Base-by-base conservation (phyloP, 257 asterid genomes). In the Solanum infundibuliforme region DNA sequence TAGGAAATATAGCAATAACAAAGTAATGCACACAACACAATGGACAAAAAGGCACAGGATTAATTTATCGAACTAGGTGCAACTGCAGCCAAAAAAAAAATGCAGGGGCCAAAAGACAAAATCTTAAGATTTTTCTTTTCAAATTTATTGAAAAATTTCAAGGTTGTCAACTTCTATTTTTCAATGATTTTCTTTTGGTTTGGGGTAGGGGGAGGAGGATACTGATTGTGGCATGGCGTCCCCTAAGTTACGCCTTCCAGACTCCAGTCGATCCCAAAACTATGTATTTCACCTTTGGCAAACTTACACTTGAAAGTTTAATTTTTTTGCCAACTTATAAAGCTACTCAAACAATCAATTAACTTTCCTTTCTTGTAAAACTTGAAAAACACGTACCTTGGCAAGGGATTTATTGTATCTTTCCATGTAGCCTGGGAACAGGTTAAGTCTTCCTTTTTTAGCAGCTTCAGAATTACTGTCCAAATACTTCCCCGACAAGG, bases 381-480 rank as follows among this genome's bases (percentile, higher is more conserved):
- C 27, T 6, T 65, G 20, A 73, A 72, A n/a, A 77, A 87, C 29
- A 69, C 83, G 39, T 91, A 96, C 99, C 94, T 94, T 93, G 74
- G 97, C 77, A 36, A 90, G 83, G 29, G 98, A 96, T 87, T 89
- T 93, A 39, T 92, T 93, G 95, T 94, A 96, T 95, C 99, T 93
- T 86, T 94, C 98, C 98, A 95, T 96, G 93, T 94, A 96, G 66
- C 98, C 95, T 0, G 98, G 98, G 86, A 94, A 96, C 86, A 95
- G 92, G 90, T 95, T 92, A 5, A 96, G 82, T 90, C 99, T 93
- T 88, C 99, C 99, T 52, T 29, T 91, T 87, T 87, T 93, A 5
- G 99, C 95, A 88, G 95, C 98, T 87, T 94, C 94, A 34, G 99
- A 94, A 48, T 91, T 87, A 23, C 46, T 79, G 90, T 95, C 96